These are phyloP conservation scores for Ustilago sp. DNA, from an alignment of 1,284 basidiomycete genomes.

Conservation along the genomic window DNA sequence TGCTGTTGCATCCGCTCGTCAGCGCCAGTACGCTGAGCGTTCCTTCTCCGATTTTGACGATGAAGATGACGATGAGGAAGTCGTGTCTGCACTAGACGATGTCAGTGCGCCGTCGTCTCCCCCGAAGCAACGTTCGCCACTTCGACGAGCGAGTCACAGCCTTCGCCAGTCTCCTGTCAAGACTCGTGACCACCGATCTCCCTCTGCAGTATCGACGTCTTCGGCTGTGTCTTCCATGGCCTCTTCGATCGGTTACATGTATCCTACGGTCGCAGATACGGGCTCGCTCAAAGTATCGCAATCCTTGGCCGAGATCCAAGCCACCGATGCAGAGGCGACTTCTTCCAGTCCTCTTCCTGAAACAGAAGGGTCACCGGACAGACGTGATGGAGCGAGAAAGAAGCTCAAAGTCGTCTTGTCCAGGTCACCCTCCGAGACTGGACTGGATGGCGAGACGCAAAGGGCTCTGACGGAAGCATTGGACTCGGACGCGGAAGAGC, in stretches of 20 bases:
- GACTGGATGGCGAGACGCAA: slow-evolving; percentile 5
- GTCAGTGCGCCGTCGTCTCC: slow-evolving; percentile 4
- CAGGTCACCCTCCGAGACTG: slow-evolving; percentile 6
- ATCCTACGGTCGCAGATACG: slow-evolving; percentile 30
- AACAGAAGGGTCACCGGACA: not conserved
- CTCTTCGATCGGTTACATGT: slow-evolving; percentile 42
- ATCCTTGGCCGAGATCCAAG: slow-evolving; percentile 37
- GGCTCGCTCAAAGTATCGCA: slow-evolving; percentile 37
- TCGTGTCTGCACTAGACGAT: slow-evolving; percentile 23
- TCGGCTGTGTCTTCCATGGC: slow-evolving; percentile 20
- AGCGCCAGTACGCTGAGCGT: slow-evolving; percentile 25
- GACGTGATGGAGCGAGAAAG: slow-evolving; percentile 14
- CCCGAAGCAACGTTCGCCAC: not conserved
- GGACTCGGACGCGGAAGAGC: slow-evolving; percentile 16
- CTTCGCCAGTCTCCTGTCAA: slow-evolving; percentile 16
- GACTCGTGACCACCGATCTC: slow-evolving; percentile 18
- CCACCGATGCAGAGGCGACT: slow-evolving; percentile 22
- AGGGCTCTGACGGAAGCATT: slow-evolving; percentile 10
- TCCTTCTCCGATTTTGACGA: slow-evolving; percentile 39
- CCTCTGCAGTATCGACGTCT: slow-evolving; percentile 17
- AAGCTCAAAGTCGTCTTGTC: slow-evolving; percentile 24
- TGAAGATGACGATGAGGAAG: slow-evolving; percentile 38
- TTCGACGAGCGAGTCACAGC: slow-evolving; percentile 13
- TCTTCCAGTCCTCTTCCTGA: slow-evolving; percentile 9
- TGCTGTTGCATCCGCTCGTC: slow-evolving; percentile 25